Conservation (phyloP, 139 green algal species). For the Auxenochlorella pyrenoidosa region DNA sequence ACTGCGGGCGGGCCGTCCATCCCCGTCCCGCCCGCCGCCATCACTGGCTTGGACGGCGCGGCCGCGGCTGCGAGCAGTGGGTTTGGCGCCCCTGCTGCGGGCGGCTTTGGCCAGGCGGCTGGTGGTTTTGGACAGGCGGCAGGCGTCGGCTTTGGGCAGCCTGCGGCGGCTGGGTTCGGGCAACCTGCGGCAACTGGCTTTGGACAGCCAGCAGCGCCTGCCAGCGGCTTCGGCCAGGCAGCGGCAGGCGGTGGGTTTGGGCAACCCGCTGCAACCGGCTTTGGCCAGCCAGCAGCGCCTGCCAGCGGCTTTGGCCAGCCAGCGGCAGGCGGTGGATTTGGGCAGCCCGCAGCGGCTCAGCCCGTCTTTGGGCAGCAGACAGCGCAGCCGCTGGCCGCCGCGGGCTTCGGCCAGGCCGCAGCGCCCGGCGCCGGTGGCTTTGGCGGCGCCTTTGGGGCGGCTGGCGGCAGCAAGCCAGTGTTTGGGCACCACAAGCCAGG, state of each 20-base stretch:
- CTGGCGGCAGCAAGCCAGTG: not conserved
- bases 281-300: conserved; percentile 7
- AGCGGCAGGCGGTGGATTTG: conserved; percentile 30
- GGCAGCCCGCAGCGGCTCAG: conserved; percentile 1
- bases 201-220: not conserved
- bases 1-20: conserved; percentile 35
- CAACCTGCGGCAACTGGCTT: conserved; percentile 10
- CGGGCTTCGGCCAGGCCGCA: conserved; percentile 23
- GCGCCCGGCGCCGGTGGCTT: conserved; percentile 15
- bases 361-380: conserved; percentile 2
- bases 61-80: not conserved
- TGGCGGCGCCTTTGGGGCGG: conserved; percentile 24
- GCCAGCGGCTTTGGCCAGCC: conserved; percentile 19
- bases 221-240: conserved; percentile 19
- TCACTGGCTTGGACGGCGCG: not conserved
- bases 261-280: not conserved
- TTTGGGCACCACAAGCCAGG: conserved; percentile 23
- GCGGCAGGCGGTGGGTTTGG: conserved; percentile 32
- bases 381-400: not conserved
- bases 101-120: not conserved
- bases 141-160: not conserved
- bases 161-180: not conserved
- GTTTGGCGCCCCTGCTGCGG: not conserved
- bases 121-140: conserved; percentile 12
- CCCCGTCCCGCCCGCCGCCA: not conserved